These are phyloP conservation scores for Beauveria sp. DNA, from an alignment of 2,329 filamentous ascomycete species.

Conservation along the genomic window DNA sequence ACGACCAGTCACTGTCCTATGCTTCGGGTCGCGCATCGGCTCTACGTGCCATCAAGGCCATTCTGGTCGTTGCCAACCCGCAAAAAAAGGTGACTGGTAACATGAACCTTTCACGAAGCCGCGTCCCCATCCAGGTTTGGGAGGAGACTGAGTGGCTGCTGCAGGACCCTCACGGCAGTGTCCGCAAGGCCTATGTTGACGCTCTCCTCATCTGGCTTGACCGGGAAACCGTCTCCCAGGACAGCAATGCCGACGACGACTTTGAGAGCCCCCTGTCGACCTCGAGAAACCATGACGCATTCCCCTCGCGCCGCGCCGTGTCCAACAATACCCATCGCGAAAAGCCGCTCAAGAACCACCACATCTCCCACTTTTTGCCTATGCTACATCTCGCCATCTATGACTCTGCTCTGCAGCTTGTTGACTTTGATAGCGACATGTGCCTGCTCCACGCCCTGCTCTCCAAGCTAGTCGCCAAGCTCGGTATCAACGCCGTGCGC, in stretches of 20 bases:
- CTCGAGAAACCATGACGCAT: conserved; percentile 32
- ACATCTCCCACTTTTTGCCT: conserved; percentile 66
- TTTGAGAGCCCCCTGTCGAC: conserved; percentile 37
- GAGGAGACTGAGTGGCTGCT: conserved; percentile 94
- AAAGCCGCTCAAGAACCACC: conserved; percentile 38
- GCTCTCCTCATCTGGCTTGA: conserved; percentile 78
- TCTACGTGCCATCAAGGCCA: conserved; percentile 71
- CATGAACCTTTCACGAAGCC: conserved; percentile 61
- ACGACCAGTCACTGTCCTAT: conserved; percentile 46
- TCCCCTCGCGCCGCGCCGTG: conserved; percentile 52
- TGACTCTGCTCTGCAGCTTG: conserved; percentile 70
- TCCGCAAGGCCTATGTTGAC: conserved; percentile 79
- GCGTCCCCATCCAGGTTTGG: conserved; percentile 77
- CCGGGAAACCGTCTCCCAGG: conserved; percentile 62
- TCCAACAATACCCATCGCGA: conserved; percentile 61
- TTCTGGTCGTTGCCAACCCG: conserved; percentile 73
- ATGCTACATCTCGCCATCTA: conserved; percentile 83
- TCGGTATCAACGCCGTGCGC: conserved; percentile 75
- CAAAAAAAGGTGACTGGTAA: conserved; percentile 50
- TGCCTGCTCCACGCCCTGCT: conserved; percentile 71
- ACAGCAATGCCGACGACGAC: conserved; percentile 53
- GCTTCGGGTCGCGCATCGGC: conserved; percentile 54
- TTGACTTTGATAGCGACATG: conserved; percentile 66
- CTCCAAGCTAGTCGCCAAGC: conserved; percentile 60
- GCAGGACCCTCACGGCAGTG: conserved; percentile 66